Base-by-base conservation (phyloP, 495 filamentous ascomycete species). In the Aspergillus egyptiacus region DNA sequence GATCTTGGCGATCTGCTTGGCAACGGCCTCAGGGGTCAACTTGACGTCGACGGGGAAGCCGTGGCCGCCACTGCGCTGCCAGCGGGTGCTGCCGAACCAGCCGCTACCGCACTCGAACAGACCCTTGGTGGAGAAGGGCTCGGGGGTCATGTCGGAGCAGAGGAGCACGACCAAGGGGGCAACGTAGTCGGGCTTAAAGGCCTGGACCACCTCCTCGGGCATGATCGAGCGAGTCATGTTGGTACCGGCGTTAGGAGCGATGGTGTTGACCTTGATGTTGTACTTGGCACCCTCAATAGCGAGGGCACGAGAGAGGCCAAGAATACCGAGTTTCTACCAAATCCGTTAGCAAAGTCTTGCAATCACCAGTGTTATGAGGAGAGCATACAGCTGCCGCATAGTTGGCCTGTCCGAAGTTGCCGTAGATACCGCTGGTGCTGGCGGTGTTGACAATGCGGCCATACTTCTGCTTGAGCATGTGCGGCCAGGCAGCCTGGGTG, bases 131-230 rank as follows among this genome's bases (percentile, higher is more conserved):
- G 82, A 78, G 31, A n/a, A 46, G 55, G 87, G 82, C 54, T 84
- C 80, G 22, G 91, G 91, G 18, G 86, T 75, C 62, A 87, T 87
- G 70, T 98, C 93, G 46, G 88, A 93, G 74, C 80, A 85, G 33
- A 98, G 84, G 25, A 89, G 81, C 22, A 86, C 84, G 38, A 98
- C 91, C 32, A 96, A 66, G 37, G 93, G 93, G 35, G 93, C 93
- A 68, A 98, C 91, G 65, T 97, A 96, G 58, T 96, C 93, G 35
- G 93, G 93, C 83, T 98, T 98, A 81, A 98, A 95, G 28, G 93
- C 94, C 75, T 96, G 91, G 34, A 98, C 90, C 75, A 97, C 83
- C 71, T 97, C 93, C 63, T 96, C 89, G 30, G 93, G 94, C 73
- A 98, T 84, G 71, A 98, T 89, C 46, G 87, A 91, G 48, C 83